Evolutionary conservation across 2,329 filamentous ascomycete genomes (phyloP).

Genomic region (Amylocarpus encephaloides): DNA sequence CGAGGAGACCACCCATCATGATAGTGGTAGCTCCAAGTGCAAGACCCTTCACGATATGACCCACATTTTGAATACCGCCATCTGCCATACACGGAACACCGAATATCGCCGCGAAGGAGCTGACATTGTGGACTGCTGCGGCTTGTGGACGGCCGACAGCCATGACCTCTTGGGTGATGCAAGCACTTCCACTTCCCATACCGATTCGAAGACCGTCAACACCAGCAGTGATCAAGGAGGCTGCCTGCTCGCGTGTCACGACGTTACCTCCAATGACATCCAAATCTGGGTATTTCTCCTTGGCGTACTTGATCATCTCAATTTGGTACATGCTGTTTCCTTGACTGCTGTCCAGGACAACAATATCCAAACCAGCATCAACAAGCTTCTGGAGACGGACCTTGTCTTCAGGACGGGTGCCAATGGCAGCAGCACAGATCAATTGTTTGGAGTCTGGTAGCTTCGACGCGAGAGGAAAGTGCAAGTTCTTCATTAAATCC

Average conservation of each 20-base stretch:
- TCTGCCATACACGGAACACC: constrained; percentile 98
- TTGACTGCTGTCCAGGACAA: constrained; percentile 92
- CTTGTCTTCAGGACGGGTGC: constrained; percentile 92
- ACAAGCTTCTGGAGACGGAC: constrained; percentile 77
- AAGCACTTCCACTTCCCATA: constrained; percentile 97
- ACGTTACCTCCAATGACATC: constrained; percentile 99
- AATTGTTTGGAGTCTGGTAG: constrained; percentile 96
- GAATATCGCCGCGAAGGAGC: constrained; percentile 82
- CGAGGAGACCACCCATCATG: constrained; percentile 98
- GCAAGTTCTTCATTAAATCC: constrained; percentile 96
- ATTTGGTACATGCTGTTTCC: constrained; percentile 99
- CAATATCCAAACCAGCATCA: constrained; percentile 90
- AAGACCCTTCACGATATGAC: constrained; percentile 97
- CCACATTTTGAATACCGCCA: constrained; percentile 95
- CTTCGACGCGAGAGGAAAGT: constrained; percentile 96
- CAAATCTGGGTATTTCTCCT: constrained; percentile 74
- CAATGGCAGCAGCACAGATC: constrained; percentile 89
- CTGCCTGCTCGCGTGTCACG: constrained; percentile 94
- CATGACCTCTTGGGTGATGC: constrained; percentile 99
- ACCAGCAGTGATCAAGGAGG: constrained; percentile 83
- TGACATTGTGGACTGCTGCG: constrained; percentile 84
- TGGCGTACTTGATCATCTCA: constrained; percentile 96
- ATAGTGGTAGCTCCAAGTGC: constrained; percentile 89
- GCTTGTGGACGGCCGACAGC: constrained; percentile 95
- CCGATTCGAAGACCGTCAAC: constrained; percentile 96